Evolutionary conservation across 192 early-diverging fungal genomes (phyloP), one percentile per base, ranked within the genome.

Genomic region (Umbelopsis sp.): DNA sequence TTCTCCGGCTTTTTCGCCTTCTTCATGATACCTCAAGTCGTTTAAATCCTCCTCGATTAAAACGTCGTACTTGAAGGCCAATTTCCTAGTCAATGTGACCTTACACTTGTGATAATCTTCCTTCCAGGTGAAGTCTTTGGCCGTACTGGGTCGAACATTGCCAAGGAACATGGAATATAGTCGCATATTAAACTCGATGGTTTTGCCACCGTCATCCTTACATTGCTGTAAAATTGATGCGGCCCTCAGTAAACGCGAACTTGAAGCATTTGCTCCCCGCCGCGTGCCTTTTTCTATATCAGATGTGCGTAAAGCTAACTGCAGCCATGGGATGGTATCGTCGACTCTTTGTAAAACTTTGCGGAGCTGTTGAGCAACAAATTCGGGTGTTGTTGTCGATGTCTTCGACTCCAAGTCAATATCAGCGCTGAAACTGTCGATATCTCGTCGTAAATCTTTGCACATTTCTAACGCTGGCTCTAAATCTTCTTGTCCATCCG

Each of bases 1-100:
- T 62, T 85, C 73, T n/a, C 45, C 43, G 0, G 34, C 34, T 25
- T 75, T 74, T 21, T 71, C 74, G 9, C 44, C 65, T 53, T 89
- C 86, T 12, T 91, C 91, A 45, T 95, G 93, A 78, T 91, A 93
- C 26, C 92, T 82, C 7, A 88, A 91, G 70, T 95, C 93, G 38
- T 94, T 82, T 8, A 86, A 80, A 51, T 95, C 89, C 70, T 94
- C 90, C 1, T 71, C 70, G 5, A 93, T 50, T 1, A 84, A 67
- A 49, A 93, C 68, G 32, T 89, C 45, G n/a, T 43, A 59, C 14
- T 80, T 67, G 17, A 20, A 17, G 12, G 25, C 36, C 26, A 47
- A 24, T 9, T 65, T 20, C n/a, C 32, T 43, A 25, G 85, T 52
- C 4, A 51, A 67, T 14, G 56, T 62, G 26, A 80, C 82, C 12